Percentiles rank a stretch among this genome's conserved stretches.
phyloP scores from a whole-genome alignment of 2,329 filamentous ascomycete species.

The Xylaria polymorpha region DNA sequence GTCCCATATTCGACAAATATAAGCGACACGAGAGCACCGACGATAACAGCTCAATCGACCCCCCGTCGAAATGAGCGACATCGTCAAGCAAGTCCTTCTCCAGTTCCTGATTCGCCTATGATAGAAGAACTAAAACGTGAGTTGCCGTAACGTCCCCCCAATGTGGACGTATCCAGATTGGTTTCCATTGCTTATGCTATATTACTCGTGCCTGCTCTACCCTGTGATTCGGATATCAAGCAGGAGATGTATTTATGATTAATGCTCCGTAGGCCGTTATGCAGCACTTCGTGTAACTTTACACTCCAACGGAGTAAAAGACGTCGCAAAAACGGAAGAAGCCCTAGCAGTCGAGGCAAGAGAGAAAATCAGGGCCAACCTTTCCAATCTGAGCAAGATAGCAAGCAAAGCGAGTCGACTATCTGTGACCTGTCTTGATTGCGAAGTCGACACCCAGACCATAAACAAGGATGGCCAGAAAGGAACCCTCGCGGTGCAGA shows the following conservation, averaged over 20 bases:
- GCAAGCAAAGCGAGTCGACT: slow-evolving; percentile 35
- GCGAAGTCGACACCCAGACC: slow-evolving; percentile 42
- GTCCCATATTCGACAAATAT: slow-evolving; percentile 41
- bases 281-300: slow-evolving; percentile 44
- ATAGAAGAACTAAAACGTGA: slow-evolving; percentile 41
- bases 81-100: slow-evolving; percentile 28
- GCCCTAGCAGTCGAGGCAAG: slow-evolving; percentile 33
- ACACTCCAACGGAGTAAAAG: slow-evolving; percentile 42
- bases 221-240: background rate
- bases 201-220: background rate
- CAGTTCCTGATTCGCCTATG: slow-evolving; percentile 39
- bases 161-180: background rate
- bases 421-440: slow-evolving; percentile 36
- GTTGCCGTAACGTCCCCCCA: background rate
- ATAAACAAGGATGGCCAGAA: slow-evolving; percentile 35
- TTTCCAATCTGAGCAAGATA: slow-evolving; percentile 33
- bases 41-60: slow-evolving; percentile 25
- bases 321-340: slow-evolving; percentile 40
- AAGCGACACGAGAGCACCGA: slow-evolving; percentile 28
- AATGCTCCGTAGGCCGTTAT: slow-evolving; percentile 41
- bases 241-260: slow-evolving; percentile 2
- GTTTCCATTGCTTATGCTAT: background rate
- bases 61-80: slow-evolving; percentile 20
- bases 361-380: slow-evolving; percentile 38
- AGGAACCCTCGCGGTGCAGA: slow-evolving; percentile 26